These are phyloP conservation scores for Tolypocladium ovalisporum DNA, from an alignment of 2,329 filamentous ascomycete species.

Conservation along the genomic window DNA sequence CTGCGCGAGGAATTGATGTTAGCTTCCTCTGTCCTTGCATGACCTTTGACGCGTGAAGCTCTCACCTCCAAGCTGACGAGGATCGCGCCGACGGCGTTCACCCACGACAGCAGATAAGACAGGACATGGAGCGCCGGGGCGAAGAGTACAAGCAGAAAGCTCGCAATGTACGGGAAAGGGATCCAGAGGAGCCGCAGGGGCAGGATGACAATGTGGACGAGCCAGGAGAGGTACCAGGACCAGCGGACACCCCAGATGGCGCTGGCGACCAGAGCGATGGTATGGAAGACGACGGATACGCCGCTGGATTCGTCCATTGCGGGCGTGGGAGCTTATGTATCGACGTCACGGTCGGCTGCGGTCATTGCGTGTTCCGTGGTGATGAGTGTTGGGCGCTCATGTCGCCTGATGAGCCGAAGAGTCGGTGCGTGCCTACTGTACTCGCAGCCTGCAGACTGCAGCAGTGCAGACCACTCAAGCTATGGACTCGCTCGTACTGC, in stretches of 20 bases:
- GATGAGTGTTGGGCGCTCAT: not conserved
- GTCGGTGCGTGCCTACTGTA: not conserved
- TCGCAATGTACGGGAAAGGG: slow-evolving; percentile 17
- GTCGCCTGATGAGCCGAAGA: not conserved
- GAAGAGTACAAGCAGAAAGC: slow-evolving; percentile 19
- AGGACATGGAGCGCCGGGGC: slow-evolving; percentile 25
- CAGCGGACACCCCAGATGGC: slow-evolving; percentile 17
- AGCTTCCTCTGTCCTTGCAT: not conserved
- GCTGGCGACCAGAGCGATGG: slow-evolving; percentile 13
- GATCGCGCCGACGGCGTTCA: slow-evolving; percentile 14
- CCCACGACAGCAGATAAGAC: slow-evolving; percentile 13
- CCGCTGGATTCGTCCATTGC: slow-evolving; percentile 7
- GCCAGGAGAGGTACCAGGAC: slow-evolving; percentile 11
- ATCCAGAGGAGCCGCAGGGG: slow-evolving; percentile 19
- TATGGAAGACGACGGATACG: slow-evolving; percentile 12
- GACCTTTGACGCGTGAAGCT: not conserved
- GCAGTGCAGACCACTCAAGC: no score
- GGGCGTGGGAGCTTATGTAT: not conserved
- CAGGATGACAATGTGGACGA: slow-evolving; percentile 14
- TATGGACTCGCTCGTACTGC: no score
- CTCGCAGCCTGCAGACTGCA: no score
- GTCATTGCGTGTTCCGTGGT: not conserved
- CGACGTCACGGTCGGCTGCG: not conserved
- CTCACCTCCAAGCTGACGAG: slow-evolving; percentile 25
- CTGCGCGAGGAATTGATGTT: slow-evolving; percentile 11